Evolutionary conservation across 495 filamentous ascomycete genomes (phyloP), one percentile per base, ranked within the genome.

Genomic region (Trichocladium uniseriatum): DNA sequence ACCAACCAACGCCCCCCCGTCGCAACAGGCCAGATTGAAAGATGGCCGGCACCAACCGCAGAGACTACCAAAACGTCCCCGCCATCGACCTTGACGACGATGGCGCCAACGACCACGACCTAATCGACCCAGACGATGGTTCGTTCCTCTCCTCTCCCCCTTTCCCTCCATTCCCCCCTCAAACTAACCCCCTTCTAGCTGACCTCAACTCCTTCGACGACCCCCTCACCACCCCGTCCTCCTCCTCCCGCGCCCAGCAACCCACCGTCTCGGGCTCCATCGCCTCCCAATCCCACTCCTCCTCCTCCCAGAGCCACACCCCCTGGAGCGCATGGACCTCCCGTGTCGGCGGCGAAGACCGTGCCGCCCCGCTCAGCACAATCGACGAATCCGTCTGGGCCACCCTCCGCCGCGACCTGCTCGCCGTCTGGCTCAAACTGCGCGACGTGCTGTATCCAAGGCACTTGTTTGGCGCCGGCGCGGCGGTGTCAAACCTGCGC

Each of bases 101-200:
- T 55, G 89, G 95, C 24, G 4, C 3, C 24, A 27, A 32, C 31
- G 31, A 10, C 27, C n/a, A n/a, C 59, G 76, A 81, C 58, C 68
- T 95, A 56, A 95, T 97, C 69, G 92, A 98, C 66, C 88, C 91
- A 3, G 91, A 97, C 70, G 87, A 96, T 72, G 87, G 92, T 95
- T 53, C 32, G 34, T 20, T 19, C 15, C 8, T 11, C 7, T 4
- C 28, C 16, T 29, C 18, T 49, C 11, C 19, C 35, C 46, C 38
- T 36, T n/a, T n/a, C n/a, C n/a, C n/a, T n/a, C n/a, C n/a, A n/a
- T n/a, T n/a, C 27, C 9, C n/a, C 16, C 21, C 34, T 4, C 28
- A 21, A 6, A 28, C 14, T 27, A 38, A 38, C 32, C 22, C 0
- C 15, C 34, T 6, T 15, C 28, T 55, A 88, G 84, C 84, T 28